A percentile compares a stretch with the other conserved stretches of the same genome.
These are phyloP conservation scores for Helotiales sp. DNA, from an alignment of 2,329 filamentous ascomycete species.

Conservation along the genomic window DNA sequence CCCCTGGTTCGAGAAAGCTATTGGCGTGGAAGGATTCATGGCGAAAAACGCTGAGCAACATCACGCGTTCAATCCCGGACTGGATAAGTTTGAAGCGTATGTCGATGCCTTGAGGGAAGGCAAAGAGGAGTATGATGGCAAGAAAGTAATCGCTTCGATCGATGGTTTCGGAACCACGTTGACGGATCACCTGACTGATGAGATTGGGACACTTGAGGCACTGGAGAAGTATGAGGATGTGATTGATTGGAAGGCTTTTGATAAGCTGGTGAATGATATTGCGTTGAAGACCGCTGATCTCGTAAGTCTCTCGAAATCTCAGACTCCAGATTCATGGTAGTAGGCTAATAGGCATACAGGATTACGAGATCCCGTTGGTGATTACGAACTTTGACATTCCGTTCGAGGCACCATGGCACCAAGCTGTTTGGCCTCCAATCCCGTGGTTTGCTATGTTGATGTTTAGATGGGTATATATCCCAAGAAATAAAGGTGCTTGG, in stretches of 20 bases:
- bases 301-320: slow-evolving; percentile 5
- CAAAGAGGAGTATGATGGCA: slow-evolving; percentile 36
- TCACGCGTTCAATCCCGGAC: slow-evolving; percentile 38
- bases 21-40: slow-evolving; percentile 41
- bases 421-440: slow-evolving; percentile 28
- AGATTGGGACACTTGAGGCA: slow-evolving; percentile 40
- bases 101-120: slow-evolving; percentile 31
- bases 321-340: background rate
- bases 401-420: slow-evolving; percentile 32
- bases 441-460: slow-evolving; percentile 32
- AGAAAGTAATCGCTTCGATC: slow-evolving; percentile 34
- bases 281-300: slow-evolving; percentile 18
- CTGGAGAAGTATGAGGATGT: slow-evolving; percentile 38
- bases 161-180: slow-evolving; percentile 40
- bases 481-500: slow-evolving; percentile 39
- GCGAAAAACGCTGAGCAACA: slow-evolving; percentile 44
- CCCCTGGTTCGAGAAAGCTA: slow-evolving; percentile 38
- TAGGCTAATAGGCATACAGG: slow-evolving; percentile 12
- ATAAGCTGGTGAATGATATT: slow-evolving; percentile 20
- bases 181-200: slow-evolving; percentile 39
- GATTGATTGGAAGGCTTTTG: slow-evolving; percentile 38
- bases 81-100: slow-evolving; percentile 38
- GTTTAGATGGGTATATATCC: slow-evolving; percentile 38
- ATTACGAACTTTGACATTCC: slow-evolving; percentile 26
- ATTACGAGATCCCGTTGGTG: slow-evolving; percentile 21